Conservation (phyloP, 2,329 filamentous ascomycete genomes). For the Phoma sp. region DNA sequence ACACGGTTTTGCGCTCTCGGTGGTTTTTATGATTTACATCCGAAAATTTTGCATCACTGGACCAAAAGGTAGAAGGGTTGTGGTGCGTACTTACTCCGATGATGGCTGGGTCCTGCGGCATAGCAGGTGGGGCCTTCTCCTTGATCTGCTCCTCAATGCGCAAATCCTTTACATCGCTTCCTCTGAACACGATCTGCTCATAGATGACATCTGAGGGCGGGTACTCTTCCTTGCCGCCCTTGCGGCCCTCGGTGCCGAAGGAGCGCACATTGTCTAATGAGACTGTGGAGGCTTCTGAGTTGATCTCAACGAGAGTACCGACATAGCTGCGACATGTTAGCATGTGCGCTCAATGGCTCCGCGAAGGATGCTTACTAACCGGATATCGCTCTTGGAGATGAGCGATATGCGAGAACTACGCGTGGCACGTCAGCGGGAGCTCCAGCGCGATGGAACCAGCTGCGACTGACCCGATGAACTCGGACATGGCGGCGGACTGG, state of each 20-base stretch:
- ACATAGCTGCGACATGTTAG: constrained; percentile 72
- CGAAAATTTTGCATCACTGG: constrained; percentile 91
- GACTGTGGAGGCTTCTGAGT: constrained; percentile 94
- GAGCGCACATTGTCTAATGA: constrained; percentile 96
- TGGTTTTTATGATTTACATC: constrained; percentile 88
- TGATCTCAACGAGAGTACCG: constrained; percentile 95
- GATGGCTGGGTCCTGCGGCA: constrained; percentile 95
- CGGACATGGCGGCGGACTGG: constrained; percentile 57
- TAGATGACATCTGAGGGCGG: constrained; percentile 85
- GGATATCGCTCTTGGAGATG: constrained; percentile 97
- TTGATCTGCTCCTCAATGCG: constrained; percentile 85
- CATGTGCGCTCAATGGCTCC: constrained; percentile 20
- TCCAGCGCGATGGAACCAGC: constrained; percentile 42
- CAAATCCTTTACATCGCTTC: constrained; percentile 97
- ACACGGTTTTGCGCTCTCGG: constrained; percentile 96
- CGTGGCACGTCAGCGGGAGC: constrained; percentile 43
- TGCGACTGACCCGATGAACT: constrained; percentile 64
- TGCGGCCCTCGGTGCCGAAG: constrained; percentile 90
- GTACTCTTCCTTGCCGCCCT: constrained; percentile 81
- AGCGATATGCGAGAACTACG: constrained; percentile 88
- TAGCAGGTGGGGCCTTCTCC: constrained; percentile 72
- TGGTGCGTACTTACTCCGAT: constrained; percentile 78
- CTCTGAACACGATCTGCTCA: constrained; percentile 98
- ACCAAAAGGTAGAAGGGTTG: constrained; percentile 31
- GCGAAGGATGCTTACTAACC: constrained; percentile 62